Percentiles rank a stretch among this genome's conserved stretches.
Conservation (phyloP, 352 stramenopile genomes). For the Phytophthora podocarpi region DNA sequence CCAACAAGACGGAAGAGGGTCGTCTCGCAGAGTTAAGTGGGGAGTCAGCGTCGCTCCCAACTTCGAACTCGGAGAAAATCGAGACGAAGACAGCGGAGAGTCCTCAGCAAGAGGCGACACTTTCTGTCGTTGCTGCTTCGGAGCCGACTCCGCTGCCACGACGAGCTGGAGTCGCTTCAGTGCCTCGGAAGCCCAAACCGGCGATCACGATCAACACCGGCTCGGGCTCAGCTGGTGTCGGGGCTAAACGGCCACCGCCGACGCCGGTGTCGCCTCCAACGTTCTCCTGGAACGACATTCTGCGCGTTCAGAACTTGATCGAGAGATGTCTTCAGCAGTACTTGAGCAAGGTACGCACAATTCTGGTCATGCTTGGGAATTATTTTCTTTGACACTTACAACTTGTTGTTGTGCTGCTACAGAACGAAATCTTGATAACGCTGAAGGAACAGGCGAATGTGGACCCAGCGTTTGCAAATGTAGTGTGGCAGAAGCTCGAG, state of each 20-base stretch:
- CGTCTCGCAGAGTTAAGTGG: slow-evolving; percentile 29
- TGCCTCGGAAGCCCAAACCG: slow-evolving; percentile 33
- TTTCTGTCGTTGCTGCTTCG: not conserved
- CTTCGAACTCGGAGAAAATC: slow-evolving; percentile 2
- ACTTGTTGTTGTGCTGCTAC: not conserved
- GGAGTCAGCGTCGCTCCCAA: not conserved
- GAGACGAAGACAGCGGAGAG: slow-evolving; percentile 13
- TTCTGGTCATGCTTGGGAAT: not conserved
- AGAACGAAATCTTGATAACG: slow-evolving; percentile 69
- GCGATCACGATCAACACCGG: slow-evolving; percentile 45
- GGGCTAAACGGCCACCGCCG: slow-evolving; percentile 28
- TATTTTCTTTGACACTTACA: not conserved
- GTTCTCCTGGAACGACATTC: slow-evolving; percentile 91
- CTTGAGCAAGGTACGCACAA: slow-evolving; percentile 79
- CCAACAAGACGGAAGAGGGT: slow-evolving; percentile 26
- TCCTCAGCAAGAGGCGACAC: slow-evolving; percentile 4
- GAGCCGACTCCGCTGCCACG: slow-evolving; percentile 6
- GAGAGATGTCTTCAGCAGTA: slow-evolving; percentile 91
- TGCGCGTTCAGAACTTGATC: slow-evolving; percentile 90
- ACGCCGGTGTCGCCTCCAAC: slow-evolving; percentile 34
- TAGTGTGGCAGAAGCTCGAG: slow-evolving; percentile 93
- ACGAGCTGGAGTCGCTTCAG: slow-evolving; percentile 21
- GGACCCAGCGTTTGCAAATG: slow-evolving; percentile 80
- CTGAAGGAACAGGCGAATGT: slow-evolving; percentile 80
- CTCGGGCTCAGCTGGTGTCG: slow-evolving; percentile 13